A percentile compares a stretch with the other conserved stretches of the same genome.
These are phyloP conservation scores for Coemansia sp. DNA, from an alignment of 192 early-diverging fungal species.

Conservation along the genomic window DNA sequence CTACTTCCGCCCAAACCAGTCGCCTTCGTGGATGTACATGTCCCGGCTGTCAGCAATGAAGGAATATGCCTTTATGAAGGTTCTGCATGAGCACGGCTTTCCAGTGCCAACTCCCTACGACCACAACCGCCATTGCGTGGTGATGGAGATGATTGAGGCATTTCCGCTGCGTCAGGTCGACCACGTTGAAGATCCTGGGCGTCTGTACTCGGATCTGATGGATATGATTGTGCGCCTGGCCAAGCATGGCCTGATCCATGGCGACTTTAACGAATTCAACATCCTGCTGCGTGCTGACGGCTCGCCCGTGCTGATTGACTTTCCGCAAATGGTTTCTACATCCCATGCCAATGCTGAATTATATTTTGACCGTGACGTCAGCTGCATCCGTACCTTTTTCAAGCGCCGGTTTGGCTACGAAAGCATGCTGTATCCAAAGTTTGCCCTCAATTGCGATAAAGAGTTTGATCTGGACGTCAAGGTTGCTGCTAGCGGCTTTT, in stretches of 20 bases:
- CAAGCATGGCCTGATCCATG: conserved; percentile 92
- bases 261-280: conserved; percentile 99
- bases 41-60: conserved; percentile 97
- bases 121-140: conserved; percentile 90
- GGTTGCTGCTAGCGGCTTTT: conserved; percentile 96
- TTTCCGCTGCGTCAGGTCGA: conserved; percentile 91
- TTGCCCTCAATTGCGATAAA: conserved; percentile 73
- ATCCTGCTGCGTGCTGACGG: conserved; percentile 82
- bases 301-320: conserved; percentile 92
- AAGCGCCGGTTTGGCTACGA: conserved; percentile 88
- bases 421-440: conserved; percentile 86
- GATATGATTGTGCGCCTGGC: conserved; percentile 93
- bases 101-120: conserved; percentile 94
- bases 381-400: conserved; percentile 96
- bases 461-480: conserved; percentile 93
- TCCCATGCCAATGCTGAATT: conserved; percentile 93
- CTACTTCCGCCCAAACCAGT: conserved; percentile 89
- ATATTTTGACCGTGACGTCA: conserved; percentile 98
- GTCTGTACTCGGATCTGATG: conserved; percentile 93
- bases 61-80: conserved; percentile 99
- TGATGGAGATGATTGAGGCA: conserved; percentile 94
- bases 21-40: conserved; percentile 99
- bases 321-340: conserved; percentile 99
- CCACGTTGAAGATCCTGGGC: conserved; percentile 83
- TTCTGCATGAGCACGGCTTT: conserved; percentile 89